phyloP scores from a whole-genome alignment of 2,329 filamentous ascomycete species.

The Colletotrichum musae region DNA sequence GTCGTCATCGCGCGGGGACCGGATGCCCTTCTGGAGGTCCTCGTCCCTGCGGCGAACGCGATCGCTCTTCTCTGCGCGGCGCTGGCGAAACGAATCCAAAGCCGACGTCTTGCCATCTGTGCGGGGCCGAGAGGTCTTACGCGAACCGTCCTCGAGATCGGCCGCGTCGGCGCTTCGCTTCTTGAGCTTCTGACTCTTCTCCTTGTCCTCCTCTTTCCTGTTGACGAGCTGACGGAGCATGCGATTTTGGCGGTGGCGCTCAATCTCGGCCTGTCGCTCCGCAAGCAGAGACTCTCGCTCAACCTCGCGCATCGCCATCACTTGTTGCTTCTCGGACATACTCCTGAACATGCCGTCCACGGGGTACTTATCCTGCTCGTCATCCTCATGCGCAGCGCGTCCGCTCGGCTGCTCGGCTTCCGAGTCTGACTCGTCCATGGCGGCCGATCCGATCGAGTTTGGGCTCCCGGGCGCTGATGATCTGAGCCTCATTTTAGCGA shows the following conservation, averaged over 20 bases:
- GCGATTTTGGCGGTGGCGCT: slow-evolving; percentile 85
- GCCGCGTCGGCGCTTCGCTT: slow-evolving; percentile 85
- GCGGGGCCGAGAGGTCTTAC: slow-evolving; percentile 81
- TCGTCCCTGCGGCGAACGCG: slow-evolving; percentile 75
- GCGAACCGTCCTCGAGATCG: slow-evolving; percentile 82
- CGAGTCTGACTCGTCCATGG: slow-evolving; percentile 91
- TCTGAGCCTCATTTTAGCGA: slow-evolving; percentile 57
- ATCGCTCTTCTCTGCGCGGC: slow-evolving; percentile 75
- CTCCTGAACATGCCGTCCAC: slow-evolving; percentile 89
- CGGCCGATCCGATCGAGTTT: slow-evolving; percentile 83
- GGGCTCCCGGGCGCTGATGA: slow-evolving; percentile 79
- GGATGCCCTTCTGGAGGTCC: slow-evolving; percentile 67
- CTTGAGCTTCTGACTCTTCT: slow-evolving; percentile 72
- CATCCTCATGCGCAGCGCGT: slow-evolving; percentile 60
- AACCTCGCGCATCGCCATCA: slow-evolving; percentile 90
- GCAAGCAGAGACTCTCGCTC: slow-evolving; percentile 92
- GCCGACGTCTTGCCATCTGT: slow-evolving; percentile 78
- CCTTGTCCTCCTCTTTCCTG: slow-evolving; percentile 73
- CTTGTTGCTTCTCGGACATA: slow-evolving; percentile 80
- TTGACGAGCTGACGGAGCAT: slow-evolving; percentile 83
- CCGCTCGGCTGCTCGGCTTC: slow-evolving; percentile 60
- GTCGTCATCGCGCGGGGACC: slow-evolving; percentile 59
- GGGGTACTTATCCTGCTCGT: slow-evolving; percentile 80
- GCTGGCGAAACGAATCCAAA: slow-evolving; percentile 78
- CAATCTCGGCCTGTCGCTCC: slow-evolving; percentile 86